Base-by-base conservation (phyloP, 805 yeast species). In the Soucietia sequanensis region DNA sequence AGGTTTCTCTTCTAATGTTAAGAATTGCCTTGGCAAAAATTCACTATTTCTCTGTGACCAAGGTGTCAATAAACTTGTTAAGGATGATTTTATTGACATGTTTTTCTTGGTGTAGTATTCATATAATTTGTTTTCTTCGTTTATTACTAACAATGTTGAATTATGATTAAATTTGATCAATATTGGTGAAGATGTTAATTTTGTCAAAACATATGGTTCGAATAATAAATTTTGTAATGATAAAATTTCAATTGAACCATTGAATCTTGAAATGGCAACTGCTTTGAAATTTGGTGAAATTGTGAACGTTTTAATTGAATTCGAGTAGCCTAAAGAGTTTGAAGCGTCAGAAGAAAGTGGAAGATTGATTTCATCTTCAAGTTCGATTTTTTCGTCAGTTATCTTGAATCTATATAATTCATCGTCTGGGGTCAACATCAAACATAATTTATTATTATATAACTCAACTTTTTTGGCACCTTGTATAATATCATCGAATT, bases 31-130 rank as follows among this genome's bases (percentile, higher is more conserved):
- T 2, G 98, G 97, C 44, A 89, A 60, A 37, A 75, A 70, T 34
- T 84, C 93, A 12, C 87, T 74, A 58, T 88, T 88, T 34, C 73
- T 64, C 43, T 78, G 77, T 8, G 95, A 82, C 99, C 98, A 91
- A 7, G 71, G 52, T 0, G 96, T 82, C 44, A 78, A 67, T 31
- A 76, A 54, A 19, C 58, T 54, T n/a, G 32, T 20, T 12, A 25
- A 29, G 12, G 28, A 17, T 14, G 30, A 30, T 17, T 43, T 43
- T 15, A 43, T 38, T 22, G 49, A 49, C n/a, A 46, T 34, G 12
- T 43, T 37, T 15, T 39, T 39, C 7, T 36, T 42, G 12, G 71
- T 45, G 33, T 75, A 70, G 47, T 87, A 81, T 61, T 89, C 97
- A 41, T 74, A 75, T 16, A 93, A 56, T 48, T 77, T 81, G 56